These are phyloP conservation scores for Globisporangium carolinianum DNA, from an alignment of 352 stramenopile species.

Conservation along the genomic window DNA sequence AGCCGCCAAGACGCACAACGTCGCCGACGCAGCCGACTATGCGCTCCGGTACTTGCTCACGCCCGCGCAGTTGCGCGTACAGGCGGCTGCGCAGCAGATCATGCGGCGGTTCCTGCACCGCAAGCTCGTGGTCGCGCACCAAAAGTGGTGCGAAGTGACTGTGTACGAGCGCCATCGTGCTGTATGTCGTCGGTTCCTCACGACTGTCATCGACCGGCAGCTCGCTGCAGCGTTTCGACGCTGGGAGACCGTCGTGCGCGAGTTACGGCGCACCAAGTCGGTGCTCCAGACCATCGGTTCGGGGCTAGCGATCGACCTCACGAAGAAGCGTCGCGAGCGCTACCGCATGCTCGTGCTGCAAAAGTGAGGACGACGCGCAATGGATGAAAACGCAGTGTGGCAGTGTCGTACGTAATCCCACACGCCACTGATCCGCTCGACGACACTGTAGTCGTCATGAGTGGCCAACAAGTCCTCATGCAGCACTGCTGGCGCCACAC, in stretches of 20 bases:
- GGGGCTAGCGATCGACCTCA: conserved; percentile 49
- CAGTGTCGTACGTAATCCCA: no score
- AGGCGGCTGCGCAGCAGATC: conserved; percentile 35
- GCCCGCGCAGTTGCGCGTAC: conserved; percentile 36
- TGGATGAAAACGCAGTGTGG: no score
- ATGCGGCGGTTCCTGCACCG: conserved; percentile 37
- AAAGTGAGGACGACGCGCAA: conserved; percentile 23
- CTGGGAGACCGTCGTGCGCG: conserved; percentile 38
- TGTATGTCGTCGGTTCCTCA: conserved; percentile 38
- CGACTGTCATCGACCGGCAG: conserved; percentile 36
- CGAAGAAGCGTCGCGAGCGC: conserved; percentile 53
- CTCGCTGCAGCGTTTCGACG: conserved; percentile 48
- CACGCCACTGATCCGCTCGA: no score
- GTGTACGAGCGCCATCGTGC: conserved; percentile 35
- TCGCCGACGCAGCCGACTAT: conserved; percentile 48
- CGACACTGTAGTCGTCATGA: no score
- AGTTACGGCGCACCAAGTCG: conserved; percentile 38
- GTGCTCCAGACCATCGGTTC: conserved; percentile 33
- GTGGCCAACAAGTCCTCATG: no score
- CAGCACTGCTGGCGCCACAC: no score
- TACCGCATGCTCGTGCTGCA: conserved; percentile 66
- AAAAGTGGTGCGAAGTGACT: conserved; percentile 38
- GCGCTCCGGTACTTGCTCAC: conserved; percentile 59
- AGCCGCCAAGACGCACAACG: conserved; percentile 37
- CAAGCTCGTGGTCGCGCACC: conserved; percentile 28